A percentile compares a stretch with the other conserved stretches of the same genome.
phyloP scores from a whole-genome alignment of 805 yeast species.

The Saccharomyces paradoxus region DNA sequence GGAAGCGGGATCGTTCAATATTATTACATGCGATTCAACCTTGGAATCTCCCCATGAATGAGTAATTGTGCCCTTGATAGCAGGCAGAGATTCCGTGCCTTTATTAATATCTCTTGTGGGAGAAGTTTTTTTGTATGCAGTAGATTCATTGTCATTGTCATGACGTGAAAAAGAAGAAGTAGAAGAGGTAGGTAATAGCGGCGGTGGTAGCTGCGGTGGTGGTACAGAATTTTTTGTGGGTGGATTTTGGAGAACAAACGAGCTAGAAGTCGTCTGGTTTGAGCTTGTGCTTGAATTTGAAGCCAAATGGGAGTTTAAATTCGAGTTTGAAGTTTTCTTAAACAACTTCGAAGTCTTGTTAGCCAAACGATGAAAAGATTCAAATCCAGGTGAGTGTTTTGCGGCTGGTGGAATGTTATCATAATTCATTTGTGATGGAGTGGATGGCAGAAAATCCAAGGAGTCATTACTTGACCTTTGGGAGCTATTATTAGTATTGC shows the following conservation, averaged over 20 bases:
- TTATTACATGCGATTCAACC: conserved; percentile 16
- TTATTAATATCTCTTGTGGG: not conserved
- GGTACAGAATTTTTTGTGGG: not conserved
- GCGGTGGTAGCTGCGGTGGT: not conserved
- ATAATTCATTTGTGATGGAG: conserved; percentile 9
- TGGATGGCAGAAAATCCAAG: conserved; percentile 7
- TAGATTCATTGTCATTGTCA: conserved; percentile 5
- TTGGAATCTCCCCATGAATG: conserved; percentile 40
- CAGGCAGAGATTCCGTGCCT: conserved; percentile 18
- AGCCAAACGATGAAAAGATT: conserved; percentile 24
- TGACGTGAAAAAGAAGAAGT: not conserved
- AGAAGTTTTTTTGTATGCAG: not conserved
- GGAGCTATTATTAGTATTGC: not conserved
- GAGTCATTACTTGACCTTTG: conserved; percentile 13
- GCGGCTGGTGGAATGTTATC: not conserved
- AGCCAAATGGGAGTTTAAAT: conserved; percentile 1
- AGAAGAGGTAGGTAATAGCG: not conserved
- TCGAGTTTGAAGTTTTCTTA: conserved; percentile 19
- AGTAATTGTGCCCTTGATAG: conserved; percentile 41
- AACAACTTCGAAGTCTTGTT: conserved; percentile 24
- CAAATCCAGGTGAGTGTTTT: conserved; percentile 21
- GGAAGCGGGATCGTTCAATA: conserved; percentile 10
- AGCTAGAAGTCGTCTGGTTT: not conserved
- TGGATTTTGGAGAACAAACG: not conserved
- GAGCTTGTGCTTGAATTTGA: not conserved